A percentile compares a stretch with the other conserved stretches of the same genome.
These are phyloP conservation scores for Agroathelia rolfsii DNA, from an alignment of 1,284 basidiomycete genomes.

Conservation along the genomic window DNA sequence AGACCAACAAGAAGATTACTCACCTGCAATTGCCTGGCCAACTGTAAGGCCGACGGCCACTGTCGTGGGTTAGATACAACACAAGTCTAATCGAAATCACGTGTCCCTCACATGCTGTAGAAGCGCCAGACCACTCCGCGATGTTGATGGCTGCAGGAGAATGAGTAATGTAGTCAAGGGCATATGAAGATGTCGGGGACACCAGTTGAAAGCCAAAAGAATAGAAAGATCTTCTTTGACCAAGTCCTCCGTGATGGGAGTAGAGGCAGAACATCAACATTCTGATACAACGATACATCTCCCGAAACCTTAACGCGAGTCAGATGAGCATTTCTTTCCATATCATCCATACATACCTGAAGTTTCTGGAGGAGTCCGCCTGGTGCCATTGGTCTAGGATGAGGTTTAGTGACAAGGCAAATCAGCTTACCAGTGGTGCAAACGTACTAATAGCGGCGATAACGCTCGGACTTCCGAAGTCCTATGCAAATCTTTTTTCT, in stretches of 20 bases:
- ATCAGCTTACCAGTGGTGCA: too few relatives aligned
- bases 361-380: too few relatives aligned
- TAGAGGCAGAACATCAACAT: constrained; percentile 20
- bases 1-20: constrained; percentile 2
- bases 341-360: too few relatives aligned
- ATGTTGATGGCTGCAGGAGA: constrained; percentile 19
- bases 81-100: background rate
- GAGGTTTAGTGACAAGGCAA: too few relatives aligned
- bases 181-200: background rate
- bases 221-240: constrained; percentile 17
- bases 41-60: constrained; percentile 22
- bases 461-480: too few relatives aligned
- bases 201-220: constrained; percentile 23
- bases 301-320: too few relatives aligned
- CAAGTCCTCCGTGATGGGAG: constrained; percentile 19
- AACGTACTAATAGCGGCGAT: too few relatives aligned
- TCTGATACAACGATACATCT: constrained; percentile 18
- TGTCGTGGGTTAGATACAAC: constrained; percentile 4
- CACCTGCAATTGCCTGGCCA: constrained; percentile 20
- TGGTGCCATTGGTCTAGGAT: too few relatives aligned
- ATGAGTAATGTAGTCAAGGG: background rate
- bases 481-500: too few relatives aligned
- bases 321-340: too few relatives aligned
- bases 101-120: constrained; percentile 16
- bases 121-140: constrained; percentile 23